Base-by-base conservation (phyloP, 371 early-diverging fungal genomes). In the Rhizopus delemar region DNA sequence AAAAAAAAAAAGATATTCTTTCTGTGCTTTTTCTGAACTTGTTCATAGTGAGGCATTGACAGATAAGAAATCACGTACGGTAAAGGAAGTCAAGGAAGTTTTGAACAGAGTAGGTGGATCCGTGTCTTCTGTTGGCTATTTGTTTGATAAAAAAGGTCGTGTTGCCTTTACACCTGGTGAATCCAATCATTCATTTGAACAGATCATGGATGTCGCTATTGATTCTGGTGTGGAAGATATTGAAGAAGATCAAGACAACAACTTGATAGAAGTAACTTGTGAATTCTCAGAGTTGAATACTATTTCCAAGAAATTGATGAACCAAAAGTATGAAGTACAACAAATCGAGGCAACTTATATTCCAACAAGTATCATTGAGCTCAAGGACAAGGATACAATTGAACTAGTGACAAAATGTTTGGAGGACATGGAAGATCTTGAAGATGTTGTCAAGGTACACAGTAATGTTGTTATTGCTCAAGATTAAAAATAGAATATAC, bases 191-290 rank as follows among this genome's bases (percentile, higher is more conserved):
- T 69, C 70, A n/a, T 52, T 79, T 22, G 85, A 85, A 13, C 63
- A 74, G 34, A 80, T 86, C 70, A 75, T 83, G 75, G 86, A 83
- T 45, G 61, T 71, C 49, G 84, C 80, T 7, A 82, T 86, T 52
- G 86, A 84, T 16, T 75, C 77, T 38, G 86, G 81, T n/a, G 83
- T 81, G 11, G 84, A 86, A 49, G 86, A 86, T 66, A 83, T 86
- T 35, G 74, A 78, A 49, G 80, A 79, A 33, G 75, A 69, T 22
- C 22, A 22, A 7, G 77, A 75, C 12, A 75, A 74, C 6, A 60
- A 68, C 16, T 32, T 56, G 43, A 13, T 50, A n/a, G 38, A 54
- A 41, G 68, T 81, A 8, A 73, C 65, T 45, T 85, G 86, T 59
- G 76, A 80, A 31, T 84, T 78, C 50, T 60, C 74, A 8, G 69